phyloP scores from a whole-genome alignment of 495 filamentous ascomycete genomes.

The Xylona heveae region DNA sequence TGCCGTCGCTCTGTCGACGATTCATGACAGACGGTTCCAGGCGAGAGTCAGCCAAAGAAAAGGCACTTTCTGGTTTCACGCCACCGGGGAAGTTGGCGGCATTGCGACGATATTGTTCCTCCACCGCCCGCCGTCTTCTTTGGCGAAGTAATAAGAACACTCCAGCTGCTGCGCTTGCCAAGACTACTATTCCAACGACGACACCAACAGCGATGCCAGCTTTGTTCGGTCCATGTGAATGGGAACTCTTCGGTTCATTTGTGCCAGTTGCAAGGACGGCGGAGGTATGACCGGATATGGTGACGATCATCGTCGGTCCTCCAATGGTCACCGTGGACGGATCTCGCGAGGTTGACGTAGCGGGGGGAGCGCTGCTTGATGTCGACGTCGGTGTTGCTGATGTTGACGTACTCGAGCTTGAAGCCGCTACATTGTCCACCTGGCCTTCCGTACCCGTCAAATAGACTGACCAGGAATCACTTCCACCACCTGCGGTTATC shows the following conservation, averaged over 20 bases:
- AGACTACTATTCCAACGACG: conserved; percentile 60
- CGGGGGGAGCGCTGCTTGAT: conserved; percentile 4
- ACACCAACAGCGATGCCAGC: conserved; percentile 76
- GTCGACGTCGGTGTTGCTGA: conserved; percentile 11
- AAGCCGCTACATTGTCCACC: conserved; percentile 9
- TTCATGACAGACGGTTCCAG: conserved; percentile 78
- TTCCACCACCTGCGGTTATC: conserved; percentile 28
- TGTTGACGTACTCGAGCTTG: conserved; percentile 8
- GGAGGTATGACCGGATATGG: conserved; percentile 11
- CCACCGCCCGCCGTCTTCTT: conserved; percentile 46
- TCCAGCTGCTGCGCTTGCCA: conserved; percentile 42
- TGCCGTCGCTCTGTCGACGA: conserved; percentile 80
- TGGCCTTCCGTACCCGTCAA: conserved; percentile 11
- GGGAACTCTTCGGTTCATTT: conserved; percentile 2
- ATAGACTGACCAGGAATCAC: conserved; percentile 13
- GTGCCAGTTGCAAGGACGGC: too few species aligned
- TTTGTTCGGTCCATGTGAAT: conserved; percentile 28
- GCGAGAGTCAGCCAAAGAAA: conserved; percentile 55
- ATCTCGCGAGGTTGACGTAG: conserved; percentile 4
- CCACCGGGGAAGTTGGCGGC: conserved; percentile 45
- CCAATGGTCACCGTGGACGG: conserved; percentile 11
- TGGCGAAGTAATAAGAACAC: conserved; percentile 57
- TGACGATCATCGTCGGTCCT: conserved; percentile 6
- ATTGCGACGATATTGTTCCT: conserved; percentile 62
- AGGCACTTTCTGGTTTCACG: conserved; percentile 31